Conservation (phyloP, 2,329 filamentous ascomycete species). For the Parastagonospora avenae region DNA sequence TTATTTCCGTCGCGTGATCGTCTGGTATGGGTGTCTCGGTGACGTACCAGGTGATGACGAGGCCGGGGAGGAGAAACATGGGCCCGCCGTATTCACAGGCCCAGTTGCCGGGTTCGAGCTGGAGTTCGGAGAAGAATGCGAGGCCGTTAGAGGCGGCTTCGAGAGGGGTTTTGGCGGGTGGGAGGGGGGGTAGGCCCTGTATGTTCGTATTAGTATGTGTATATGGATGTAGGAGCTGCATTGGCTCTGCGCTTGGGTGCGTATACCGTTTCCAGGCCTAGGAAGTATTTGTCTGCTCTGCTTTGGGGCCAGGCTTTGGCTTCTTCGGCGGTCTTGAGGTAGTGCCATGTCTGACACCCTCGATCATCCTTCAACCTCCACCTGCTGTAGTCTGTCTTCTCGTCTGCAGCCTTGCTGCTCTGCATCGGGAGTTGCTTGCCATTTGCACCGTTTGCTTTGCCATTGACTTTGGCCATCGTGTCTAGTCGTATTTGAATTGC, state of each 20-base stretch:
- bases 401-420: slow-evolving; percentile 15
- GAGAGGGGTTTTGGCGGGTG: slow-evolving; percentile 72
- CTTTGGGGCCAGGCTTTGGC: slow-evolving; percentile 81
- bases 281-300: slow-evolving; percentile 84
- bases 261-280: slow-evolving; percentile 82
- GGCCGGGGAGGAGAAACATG: slow-evolving; percentile 89
- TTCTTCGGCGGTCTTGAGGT: slow-evolving; percentile 74
- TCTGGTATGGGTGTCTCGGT: slow-evolving; percentile 85
- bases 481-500: slow-evolving; percentile 2
- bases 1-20: slow-evolving; percentile 83
- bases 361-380: slow-evolving; percentile 86
- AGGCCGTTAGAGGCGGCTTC: slow-evolving; percentile 83
- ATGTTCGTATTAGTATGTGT: too few relatives aligned
- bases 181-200: slow-evolving; percentile 76
- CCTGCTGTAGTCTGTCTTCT: slow-evolving; percentile 75
- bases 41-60: slow-evolving; percentile 85
- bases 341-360: slow-evolving; percentile 93
- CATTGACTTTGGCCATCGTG: slow-evolving; percentile 32
- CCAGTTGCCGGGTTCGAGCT: slow-evolving; percentile 90
- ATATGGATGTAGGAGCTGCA: background rate
- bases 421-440: slow-evolving; percentile 23
- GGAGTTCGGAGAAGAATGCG: slow-evolving; percentile 85
- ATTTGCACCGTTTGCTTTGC: slow-evolving; percentile 23
- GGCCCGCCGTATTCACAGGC: slow-evolving; percentile 97
- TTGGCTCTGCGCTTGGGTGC: background rate